A percentile compares a stretch with the other conserved stretches of the same genome.
Conservation (phyloP, 2,329 filamentous ascomycete species). For the Penicillium olsonii region DNA sequence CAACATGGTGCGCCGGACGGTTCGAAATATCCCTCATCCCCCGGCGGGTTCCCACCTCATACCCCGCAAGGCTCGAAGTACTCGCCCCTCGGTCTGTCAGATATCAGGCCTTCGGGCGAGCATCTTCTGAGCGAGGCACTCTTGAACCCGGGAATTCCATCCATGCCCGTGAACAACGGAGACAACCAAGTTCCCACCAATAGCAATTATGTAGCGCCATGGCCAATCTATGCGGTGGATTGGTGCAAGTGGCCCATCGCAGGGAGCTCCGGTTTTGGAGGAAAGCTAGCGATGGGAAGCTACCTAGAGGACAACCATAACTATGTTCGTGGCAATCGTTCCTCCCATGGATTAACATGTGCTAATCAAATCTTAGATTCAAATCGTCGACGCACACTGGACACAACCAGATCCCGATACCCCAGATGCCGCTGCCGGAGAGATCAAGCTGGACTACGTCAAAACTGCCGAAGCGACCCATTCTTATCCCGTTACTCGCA, state of each 20-base stretch:
- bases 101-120: slow-evolving; percentile 85
- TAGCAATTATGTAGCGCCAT: slow-evolving; percentile 91
- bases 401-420: slow-evolving; percentile 69
- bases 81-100: slow-evolving; percentile 85
- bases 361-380: slow-evolving; percentile 64
- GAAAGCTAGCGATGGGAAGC: slow-evolving; percentile 92
- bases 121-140: slow-evolving; percentile 74
- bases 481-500: slow-evolving; percentile 92
- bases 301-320: slow-evolving; percentile 98
- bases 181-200: slow-evolving; percentile 68
- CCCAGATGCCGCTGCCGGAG: slow-evolving; percentile 68
- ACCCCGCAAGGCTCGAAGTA: slow-evolving; percentile 67
- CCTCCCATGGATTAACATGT: slow-evolving; percentile 36
- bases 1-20: slow-evolving; percentile 65
- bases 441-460: slow-evolving; percentile 72
- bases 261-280: slow-evolving; percentile 64
- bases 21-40: slow-evolving; percentile 62
- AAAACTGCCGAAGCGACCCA: slow-evolving; percentile 96
- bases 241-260: slow-evolving; percentile 98
- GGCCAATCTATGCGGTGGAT: slow-evolving; percentile 95
- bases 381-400: slow-evolving; percentile 91
- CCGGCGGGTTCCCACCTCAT: slow-evolving; percentile 51
- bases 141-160: slow-evolving; percentile 54
- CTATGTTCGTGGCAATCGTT: slow-evolving; percentile 62
- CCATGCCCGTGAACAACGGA: slow-evolving; percentile 62